Evolutionary conservation across 2,329 filamentous ascomycete genomes (phyloP), one percentile per base, ranked within the genome.

Genomic region (Hymenotorrendiella dingleyae): DNA sequence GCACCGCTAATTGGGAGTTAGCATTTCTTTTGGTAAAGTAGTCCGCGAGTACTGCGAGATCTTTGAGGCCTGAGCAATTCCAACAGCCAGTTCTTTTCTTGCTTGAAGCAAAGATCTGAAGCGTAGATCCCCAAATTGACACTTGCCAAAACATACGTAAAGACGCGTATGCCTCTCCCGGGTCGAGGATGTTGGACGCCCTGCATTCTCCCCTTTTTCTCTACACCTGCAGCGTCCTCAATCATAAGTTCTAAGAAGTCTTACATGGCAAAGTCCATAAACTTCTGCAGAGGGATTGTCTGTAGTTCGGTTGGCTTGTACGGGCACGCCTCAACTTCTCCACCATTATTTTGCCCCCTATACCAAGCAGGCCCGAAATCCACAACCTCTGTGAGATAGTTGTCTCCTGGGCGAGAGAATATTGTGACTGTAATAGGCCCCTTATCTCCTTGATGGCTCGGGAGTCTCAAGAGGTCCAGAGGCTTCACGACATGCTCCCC

Each of bases 241-340:
- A 27, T 27, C 24, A 27, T 27, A n/a, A 27, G 8, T 27, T 27
- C 20, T 36, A 36, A 45, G n/a, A n/a, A n/a, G n/a, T n/a, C n/a
- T n/a, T n/a, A n/a, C n/a, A 95, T 86, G 22, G 90, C 91, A 60
- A 96, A 96, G 57, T 94, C 84, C 21, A 97, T 73, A 57, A 96
- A 96, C 12, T 78, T 72, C 35, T 84, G 73, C 5, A 96, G 68
- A 34, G 82, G 80, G 32, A 93, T 80, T 27, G 78, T 75, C 14
- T 76, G 71, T 14, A 70, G 70, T 1, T 80, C 69, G 2, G 63
- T 64, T 27, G 70, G 68, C 9, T 58, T 52, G 9, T 57, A 48
- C 26, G 42, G 38, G 22, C 52, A 48, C 8, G 53, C 55, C 28
- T 65, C 63, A 17, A 56, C 54, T 19, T 63, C 63, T 40, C 78